Base-by-base conservation (phyloP, 148 eudicot species). In the Rhododendron vialii region DNA sequence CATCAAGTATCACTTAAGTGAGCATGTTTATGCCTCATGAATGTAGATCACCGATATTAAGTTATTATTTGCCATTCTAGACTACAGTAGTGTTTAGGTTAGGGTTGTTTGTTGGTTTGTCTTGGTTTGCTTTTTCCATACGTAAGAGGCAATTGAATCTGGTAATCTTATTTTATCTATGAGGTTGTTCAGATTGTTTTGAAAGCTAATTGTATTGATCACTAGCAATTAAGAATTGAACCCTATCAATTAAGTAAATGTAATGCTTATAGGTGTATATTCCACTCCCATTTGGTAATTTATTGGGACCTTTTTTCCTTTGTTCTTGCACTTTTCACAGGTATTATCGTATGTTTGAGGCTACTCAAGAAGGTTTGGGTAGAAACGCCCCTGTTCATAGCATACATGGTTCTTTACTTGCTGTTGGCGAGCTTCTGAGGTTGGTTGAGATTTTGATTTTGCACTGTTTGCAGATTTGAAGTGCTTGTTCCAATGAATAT, bases 291-390 rank as follows among this genome's bases (percentile, higher is more conserved):
- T 81, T 26, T 55, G 17, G 41, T 53, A 53, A 53, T 33, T 55
- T 20, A 78, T 41, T 28, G 17, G 63, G 26, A 51, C n/a, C 57
- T 2, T 50, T 87, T 48, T 9, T 67, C 57, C 17, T 41, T 28
- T 67, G 30, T 57, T 50, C 18, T 84, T 65, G 59, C 41, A 35
- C 51, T 78, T 85, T 47, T 82, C 77, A 77, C 87, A 97, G 99
- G 99, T 97, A 97, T 88, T 97, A 97, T 79, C 95, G 96, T 55
- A 94, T 97, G 99, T 94, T 95, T 91, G 99, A 95, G 93, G 99
- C 98, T 87, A 93, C 99, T 80, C 98, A 94, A 88, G 98, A 95
- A 85, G 99, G 98, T 45, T 90, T 97, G 89, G 98, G 96, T 61
- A 93, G 78, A 90, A 97, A 93, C 91, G 98, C 99, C 82, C 96